A percentile compares a stretch with the other conserved stretches of the same genome.
Evolutionary conservation across 164 flowering plant species (phyloP).

Genomic region (Saururus chinensis): DNA sequence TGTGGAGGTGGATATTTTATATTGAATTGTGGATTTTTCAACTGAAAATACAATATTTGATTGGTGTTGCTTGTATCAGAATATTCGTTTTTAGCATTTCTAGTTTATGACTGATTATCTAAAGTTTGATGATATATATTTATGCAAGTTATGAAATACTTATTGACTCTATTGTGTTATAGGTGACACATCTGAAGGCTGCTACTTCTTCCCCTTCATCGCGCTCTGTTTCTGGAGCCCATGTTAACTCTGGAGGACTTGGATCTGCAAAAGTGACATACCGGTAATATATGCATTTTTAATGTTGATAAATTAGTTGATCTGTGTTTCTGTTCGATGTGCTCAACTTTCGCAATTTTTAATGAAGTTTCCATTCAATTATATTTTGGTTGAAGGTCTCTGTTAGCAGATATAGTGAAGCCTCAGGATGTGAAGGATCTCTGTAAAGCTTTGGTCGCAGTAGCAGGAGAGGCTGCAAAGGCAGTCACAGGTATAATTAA

Average conservation of each 20-base stretch:
- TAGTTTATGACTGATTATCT: background rate
- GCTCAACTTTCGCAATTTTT: no score
- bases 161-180: background rate
- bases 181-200: constrained; percentile 27
- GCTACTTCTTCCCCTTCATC: constrained; percentile 40
- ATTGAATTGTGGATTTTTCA: background rate
- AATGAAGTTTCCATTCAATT: background rate
- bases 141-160: background rate
- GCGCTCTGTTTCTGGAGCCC: constrained; percentile 36
- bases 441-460: constrained; percentile 71
- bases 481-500: constrained; percentile 44
- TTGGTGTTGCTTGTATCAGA: background rate
- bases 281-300: constrained; percentile 29
- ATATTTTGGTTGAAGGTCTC: constrained; percentile 43
- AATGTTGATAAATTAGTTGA: no score
- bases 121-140: background rate
- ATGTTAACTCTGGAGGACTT: constrained; percentile 26
- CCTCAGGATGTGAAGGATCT: constrained; percentile 75
- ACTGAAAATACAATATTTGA: background rate
- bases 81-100: background rate
- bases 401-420: constrained; percentile 79
- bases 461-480: constrained; percentile 58
- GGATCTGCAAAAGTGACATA: constrained; percentile 71
- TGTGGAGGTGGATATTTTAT: no score
- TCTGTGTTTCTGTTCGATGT: background rate